Evolutionary conservation across 352 stramenopile genomes (phyloP).

Genomic region (Globisporangium middletonii): DNA sequence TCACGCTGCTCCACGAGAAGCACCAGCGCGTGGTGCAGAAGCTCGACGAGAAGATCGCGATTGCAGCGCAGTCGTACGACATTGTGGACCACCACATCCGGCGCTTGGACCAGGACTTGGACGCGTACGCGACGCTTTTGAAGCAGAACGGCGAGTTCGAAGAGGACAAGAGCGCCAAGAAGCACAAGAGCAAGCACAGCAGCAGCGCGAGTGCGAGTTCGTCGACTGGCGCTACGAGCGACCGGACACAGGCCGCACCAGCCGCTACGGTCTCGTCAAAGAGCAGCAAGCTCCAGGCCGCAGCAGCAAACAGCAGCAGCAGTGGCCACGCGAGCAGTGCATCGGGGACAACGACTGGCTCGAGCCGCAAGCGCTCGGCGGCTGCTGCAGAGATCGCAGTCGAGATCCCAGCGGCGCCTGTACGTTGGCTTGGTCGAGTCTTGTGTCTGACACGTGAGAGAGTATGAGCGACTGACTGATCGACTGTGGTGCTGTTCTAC

Average conservation of each 20-base stretch:
- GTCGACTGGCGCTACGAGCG: too few relatives aligned
- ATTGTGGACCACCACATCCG: constrained; percentile 85
- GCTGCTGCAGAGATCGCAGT: constrained; percentile 17
- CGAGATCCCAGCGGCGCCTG: constrained; percentile 18
- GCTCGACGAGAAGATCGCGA: constrained; percentile 85
- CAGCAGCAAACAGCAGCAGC: constrained; percentile 1
- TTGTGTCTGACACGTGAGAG: not conserved
- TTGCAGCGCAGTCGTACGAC: constrained; percentile 82
- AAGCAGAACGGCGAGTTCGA: constrained; percentile 78
- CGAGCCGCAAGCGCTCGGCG: constrained; percentile 44
- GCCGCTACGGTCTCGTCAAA: constrained; percentile 2
- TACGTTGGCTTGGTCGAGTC: constrained; percentile 8
- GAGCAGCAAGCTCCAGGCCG: constrained; percentile 9
- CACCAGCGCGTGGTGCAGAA: constrained; percentile 77
- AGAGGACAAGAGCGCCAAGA: constrained; percentile 59
- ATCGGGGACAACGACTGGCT: constrained; percentile 3
- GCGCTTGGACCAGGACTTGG: constrained; percentile 69
- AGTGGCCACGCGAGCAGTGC: not conserved
- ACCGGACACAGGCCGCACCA: not conserved
- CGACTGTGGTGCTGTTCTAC: not conserved
- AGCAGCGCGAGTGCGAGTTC: not conserved
- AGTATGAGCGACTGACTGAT: not conserved
- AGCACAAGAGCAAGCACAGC: constrained; percentile 32
- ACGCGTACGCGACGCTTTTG: constrained; percentile 62
- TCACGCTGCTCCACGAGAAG: constrained; percentile 43